These are phyloP conservation scores for Lactarius sp. DNA, from an alignment of 768 basidiomycete genomes.

Conservation along the genomic window DNA sequence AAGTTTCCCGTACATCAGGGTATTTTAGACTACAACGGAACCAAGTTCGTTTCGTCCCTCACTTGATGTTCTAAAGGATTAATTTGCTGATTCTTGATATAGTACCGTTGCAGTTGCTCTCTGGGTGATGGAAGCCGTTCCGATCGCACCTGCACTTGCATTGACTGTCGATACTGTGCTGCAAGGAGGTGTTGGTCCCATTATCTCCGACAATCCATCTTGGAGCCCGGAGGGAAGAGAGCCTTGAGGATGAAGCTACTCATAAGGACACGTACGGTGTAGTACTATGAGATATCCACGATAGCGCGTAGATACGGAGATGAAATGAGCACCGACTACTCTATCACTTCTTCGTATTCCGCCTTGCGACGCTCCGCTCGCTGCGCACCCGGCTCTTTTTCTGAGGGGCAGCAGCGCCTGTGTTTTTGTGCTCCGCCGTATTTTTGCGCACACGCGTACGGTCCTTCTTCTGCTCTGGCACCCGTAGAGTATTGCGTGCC, in stretches of 20 bases:
- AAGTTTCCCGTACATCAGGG: constrained; percentile 84
- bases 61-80: not conserved
- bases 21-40: constrained; percentile 66
- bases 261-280: not conserved
- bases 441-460: constrained; percentile 47
- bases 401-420: constrained; percentile 30
- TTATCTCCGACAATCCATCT: constrained; percentile 27
- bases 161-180: constrained; percentile 30
- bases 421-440: constrained; percentile 30
- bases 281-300: not conserved
- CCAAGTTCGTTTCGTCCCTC: constrained; percentile 46
- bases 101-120: constrained; percentile 30
- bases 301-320: not conserved
- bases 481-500: constrained; percentile 50
- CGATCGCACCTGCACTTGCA: constrained; percentile 27
- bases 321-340: not conserved
- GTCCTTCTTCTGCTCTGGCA: constrained; percentile 39
- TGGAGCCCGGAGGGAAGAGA: constrained; percentile 19
- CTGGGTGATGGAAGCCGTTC: constrained; percentile 33
- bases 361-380: constrained; percentile 48
- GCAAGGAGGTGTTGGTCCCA: constrained; percentile 30
- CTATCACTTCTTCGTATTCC: constrained; percentile 53
- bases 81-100: not conserved
- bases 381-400: constrained; percentile 49
- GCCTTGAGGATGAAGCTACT: not conserved